Percentiles rank a stretch among this genome's conserved stretches.
Evolutionary conservation across 306 rosid species (phyloP).

Genomic region (Lagenaria siceraria): DNA sequence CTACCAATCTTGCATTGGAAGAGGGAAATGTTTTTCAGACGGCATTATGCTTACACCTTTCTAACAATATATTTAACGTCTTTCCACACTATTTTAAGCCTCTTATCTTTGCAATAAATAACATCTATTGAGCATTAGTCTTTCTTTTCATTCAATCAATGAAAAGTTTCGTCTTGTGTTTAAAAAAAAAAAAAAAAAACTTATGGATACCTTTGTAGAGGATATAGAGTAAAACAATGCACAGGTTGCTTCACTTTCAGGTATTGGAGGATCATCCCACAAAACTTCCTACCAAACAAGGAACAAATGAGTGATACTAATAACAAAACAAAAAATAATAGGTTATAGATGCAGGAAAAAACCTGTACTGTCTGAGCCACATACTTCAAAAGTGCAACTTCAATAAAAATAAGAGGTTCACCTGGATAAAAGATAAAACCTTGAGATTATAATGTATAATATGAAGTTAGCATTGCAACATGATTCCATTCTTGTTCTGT

Average conservation of each 20-base stretch:
- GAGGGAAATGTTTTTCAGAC: not conserved
- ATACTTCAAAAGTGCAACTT: constrained; percentile 79
- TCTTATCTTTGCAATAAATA: not conserved
- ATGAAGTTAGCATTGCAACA: not conserved
- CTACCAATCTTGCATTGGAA: not conserved
- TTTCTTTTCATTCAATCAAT: no score
- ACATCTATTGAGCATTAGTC: no score
- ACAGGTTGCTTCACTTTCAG: constrained; percentile 73
- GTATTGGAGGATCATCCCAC: constrained; percentile 86
- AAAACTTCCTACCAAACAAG: constrained; percentile 58
- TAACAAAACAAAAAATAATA: constrained; percentile 2
- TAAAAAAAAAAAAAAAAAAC: no score
- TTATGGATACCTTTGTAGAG: constrained; percentile 69
- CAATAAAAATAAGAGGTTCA: constrained; percentile 86
- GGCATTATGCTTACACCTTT: not conserved
- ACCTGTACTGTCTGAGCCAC: constrained; percentile 76
- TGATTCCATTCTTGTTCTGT: not conserved
- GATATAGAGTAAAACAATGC: constrained; percentile 95
- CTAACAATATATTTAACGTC: not conserved
- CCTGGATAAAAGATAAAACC: constrained; percentile 28
- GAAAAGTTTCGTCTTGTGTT: no score
- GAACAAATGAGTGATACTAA: not conserved
- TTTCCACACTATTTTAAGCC: not conserved
- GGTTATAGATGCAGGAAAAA: constrained; percentile 8
- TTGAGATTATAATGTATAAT: not conserved